A percentile compares a stretch with the other conserved stretches of the same genome.
phyloP scores from a whole-genome alignment of 192 early-diverging fungal species.

The Coemansia sp. region DNA sequence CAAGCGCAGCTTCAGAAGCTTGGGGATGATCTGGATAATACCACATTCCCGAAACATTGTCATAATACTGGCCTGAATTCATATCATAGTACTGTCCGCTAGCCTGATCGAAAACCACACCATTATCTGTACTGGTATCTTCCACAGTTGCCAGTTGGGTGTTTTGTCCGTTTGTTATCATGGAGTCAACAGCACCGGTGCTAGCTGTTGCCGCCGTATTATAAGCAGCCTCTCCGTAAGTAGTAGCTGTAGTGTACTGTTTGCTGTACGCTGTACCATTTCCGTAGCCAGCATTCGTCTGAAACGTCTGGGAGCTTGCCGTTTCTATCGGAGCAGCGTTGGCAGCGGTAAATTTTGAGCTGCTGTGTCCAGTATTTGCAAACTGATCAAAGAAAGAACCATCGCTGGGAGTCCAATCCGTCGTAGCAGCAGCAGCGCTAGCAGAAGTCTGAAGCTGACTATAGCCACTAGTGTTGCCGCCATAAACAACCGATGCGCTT shows the following conservation, averaged over 20 bases:
- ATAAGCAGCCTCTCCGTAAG: neutral
- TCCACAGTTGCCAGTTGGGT: neutral
- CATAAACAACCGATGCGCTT: conserved; percentile 43
- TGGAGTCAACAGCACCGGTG: neutral
- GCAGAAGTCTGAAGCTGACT: conserved; percentile 16
- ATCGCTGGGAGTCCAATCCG: conserved; percentile 6
- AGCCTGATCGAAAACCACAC: conserved; percentile 34
- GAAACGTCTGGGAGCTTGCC: neutral
- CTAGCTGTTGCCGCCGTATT: neutral
- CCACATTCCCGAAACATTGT: conserved; percentile 36
- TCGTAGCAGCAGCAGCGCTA: neutral
- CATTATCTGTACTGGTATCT: neutral
- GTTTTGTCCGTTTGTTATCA: neutral
- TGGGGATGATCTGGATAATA: conserved; percentile 34
- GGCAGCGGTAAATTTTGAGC: too few relatives aligned
- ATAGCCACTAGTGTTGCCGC: conserved; percentile 19
- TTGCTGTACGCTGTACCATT: neutral
- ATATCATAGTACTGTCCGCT: conserved; percentile 49
- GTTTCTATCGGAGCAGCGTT: too few relatives aligned
- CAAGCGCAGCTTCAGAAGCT: neutral
- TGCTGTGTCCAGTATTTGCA: neutral
- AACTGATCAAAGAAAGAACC: conserved; percentile 35
- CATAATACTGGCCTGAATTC: conserved; percentile 47
- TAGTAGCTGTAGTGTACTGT: neutral
- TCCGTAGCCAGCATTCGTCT: neutral